Percentiles rank a stretch among this genome's conserved stretches.
phyloP scores from a whole-genome alignment of 352 stramenopile genomes.

The Phytophthora boehmeriae region DNA sequence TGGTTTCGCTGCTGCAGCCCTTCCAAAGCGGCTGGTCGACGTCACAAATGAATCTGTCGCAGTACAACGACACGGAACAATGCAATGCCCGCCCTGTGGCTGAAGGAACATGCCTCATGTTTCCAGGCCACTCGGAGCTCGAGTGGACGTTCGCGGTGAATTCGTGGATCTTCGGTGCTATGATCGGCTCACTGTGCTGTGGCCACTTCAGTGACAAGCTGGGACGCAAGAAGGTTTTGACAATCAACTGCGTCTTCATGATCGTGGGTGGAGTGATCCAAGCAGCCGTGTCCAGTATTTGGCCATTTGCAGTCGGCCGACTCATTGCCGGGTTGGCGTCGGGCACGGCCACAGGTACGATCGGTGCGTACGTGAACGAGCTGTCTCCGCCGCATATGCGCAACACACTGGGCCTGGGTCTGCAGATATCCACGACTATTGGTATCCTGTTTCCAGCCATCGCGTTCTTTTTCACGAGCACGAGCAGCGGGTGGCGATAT shows the following conservation, averaged over 20 bases:
- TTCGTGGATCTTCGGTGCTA: conserved; percentile 1
- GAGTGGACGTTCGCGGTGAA: conserved; percentile 2
- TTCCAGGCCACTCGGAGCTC: neutral
- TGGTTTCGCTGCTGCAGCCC: neutral
- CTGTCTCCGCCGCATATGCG: conserved; percentile 1
- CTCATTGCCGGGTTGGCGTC: conserved; percentile 1
- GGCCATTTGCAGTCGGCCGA: neutral
- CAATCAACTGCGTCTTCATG: conserved; percentile 3
- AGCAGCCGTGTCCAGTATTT: neutral
- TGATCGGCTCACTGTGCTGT: conserved; percentile 2
- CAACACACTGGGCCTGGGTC: conserved; percentile 2
- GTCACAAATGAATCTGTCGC: conserved; percentile 1
- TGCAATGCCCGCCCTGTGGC: neutral
- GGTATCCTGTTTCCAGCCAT: conserved; percentile 2
- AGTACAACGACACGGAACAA: conserved; percentile 1
- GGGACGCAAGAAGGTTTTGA: conserved; percentile 1
- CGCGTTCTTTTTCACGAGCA: neutral
- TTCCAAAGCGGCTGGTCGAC: conserved; percentile 3
- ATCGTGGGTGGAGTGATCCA: neutral
- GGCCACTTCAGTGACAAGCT: conserved; percentile 4
- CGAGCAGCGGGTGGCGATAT: conserved; percentile 1
- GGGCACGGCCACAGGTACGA: neutral
- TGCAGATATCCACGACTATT: conserved; percentile 2
- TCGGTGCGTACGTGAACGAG: conserved; percentile 3
- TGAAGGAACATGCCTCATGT: conserved; percentile 1